Base-by-base conservation (phyloP, 2,329 filamentous ascomycete species). In the Coniosporium uncinatum region DNA sequence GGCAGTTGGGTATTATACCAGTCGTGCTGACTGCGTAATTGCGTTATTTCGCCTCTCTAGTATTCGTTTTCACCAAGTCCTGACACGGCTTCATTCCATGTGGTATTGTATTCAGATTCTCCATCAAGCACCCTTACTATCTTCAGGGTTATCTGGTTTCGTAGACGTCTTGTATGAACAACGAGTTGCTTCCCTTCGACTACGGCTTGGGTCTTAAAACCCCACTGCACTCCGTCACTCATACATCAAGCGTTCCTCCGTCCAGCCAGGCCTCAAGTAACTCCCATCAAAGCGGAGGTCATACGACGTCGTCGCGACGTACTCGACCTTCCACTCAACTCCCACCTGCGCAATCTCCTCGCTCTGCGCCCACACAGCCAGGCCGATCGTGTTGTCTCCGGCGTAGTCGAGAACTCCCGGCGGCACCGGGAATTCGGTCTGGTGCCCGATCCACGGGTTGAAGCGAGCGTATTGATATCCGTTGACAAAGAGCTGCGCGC, bases 401-500 rank as follows among this genome's bases (percentile, higher is more conserved):
- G 70, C 67, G 57, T 88, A 85, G 54, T 90, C 75, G 39, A 88
- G 64, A 18, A 90, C 76, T 18, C 84, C 83, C 62, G 88, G 76
- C 0, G 85, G 85, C 0, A 90, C 84, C 2, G 83, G 83, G 55
- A 81, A 90, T 2, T 59, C 68, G 0, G 72, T 78, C 63, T 91
- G 85, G 1, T 86, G 86, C 0, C 86, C 86, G n/a, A 89, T 70
- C 47, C 88, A 83, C 53, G 78, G 81, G n/a, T 78, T 17, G 46
- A 75, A 82, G 54, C 81, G 81, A 3, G 77, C 79, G 47, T 81
- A 88, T 57, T 89, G 84, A 59, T 81, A 89, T 2, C 85, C 85
- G 51, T 89, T 89, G 35, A 89, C 79, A 52, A 76, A 89, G 5
- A 89, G 61, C 50, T 83, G 74, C 1, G 70, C 78, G 16, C 84